A percentile compares a stretch with the other conserved stretches of the same genome.
Evolutionary conservation across 2,329 filamentous ascomycete genomes (phyloP).

Genomic region (Trichoderma gracile): DNA sequence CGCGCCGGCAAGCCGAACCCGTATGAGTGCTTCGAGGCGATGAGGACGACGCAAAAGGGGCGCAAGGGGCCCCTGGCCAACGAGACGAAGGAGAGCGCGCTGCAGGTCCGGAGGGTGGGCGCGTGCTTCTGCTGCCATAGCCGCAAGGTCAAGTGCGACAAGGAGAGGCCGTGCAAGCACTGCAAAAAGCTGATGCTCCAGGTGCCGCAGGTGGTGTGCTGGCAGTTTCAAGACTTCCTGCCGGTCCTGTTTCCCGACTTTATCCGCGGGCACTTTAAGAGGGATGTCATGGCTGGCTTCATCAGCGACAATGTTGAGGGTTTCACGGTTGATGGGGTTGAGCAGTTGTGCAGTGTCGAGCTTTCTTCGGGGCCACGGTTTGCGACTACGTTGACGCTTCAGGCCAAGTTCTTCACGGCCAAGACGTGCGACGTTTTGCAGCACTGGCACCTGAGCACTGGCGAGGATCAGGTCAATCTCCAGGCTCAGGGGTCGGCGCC

Average conservation of each 20-base stretch:
- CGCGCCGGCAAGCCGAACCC: conserved; percentile 52
- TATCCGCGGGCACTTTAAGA: conserved; percentile 52
- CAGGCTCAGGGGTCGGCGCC: conserved; percentile 48
- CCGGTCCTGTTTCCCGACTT: conserved; percentile 54
- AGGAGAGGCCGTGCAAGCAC: conserved; percentile 57
- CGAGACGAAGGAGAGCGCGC: conserved; percentile 56
- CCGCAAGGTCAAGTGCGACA: conserved; percentile 60
- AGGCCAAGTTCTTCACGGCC: conserved; percentile 55
- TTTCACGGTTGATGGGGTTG: conserved; percentile 46
- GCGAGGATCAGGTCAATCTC: conserved; percentile 43
- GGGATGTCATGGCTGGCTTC: conserved; percentile 52
- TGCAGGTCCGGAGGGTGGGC: conserved; percentile 55
- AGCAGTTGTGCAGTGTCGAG: conserved; percentile 47
- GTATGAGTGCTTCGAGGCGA: conserved; percentile 57
- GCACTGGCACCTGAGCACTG: conserved; percentile 52
- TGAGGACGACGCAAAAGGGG: conserved; percentile 55
- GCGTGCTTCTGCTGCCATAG: conserved; percentile 62
- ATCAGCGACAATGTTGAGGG: conserved; percentile 50
- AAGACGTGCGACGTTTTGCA: conserved; percentile 49
- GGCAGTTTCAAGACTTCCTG: conserved; percentile 60
- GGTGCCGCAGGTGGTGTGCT: conserved; percentile 58
- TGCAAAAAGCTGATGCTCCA: conserved; percentile 54
- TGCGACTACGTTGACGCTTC: conserved; percentile 47
- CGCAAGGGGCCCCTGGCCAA: conserved; percentile 57
- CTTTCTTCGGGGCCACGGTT: conserved; percentile 52